These are phyloP conservation scores for Hygrophorus russula DNA, from an alignment of 768 basidiomycete genomes.

Conservation along the genomic window DNA sequence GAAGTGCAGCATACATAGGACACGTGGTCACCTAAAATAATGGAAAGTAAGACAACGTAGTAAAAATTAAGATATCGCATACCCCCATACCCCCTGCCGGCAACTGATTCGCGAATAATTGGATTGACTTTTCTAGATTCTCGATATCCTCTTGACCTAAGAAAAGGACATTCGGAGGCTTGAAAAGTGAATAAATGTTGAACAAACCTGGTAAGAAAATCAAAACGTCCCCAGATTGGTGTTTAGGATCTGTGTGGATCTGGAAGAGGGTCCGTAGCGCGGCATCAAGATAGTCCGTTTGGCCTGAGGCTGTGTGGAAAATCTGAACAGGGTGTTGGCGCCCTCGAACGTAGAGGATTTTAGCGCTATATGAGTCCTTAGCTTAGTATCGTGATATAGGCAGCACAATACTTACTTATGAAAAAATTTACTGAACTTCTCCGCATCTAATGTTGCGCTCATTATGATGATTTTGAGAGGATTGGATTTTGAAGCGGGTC, in stretches of 20 bases:
- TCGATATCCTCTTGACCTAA: slow-evolving; percentile 98
- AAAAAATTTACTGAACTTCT: slow-evolving; percentile 87
- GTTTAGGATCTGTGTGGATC: slow-evolving; percentile 56
- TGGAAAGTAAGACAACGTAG: slow-evolving; percentile 4
- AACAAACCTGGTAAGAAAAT: slow-evolving; percentile 79
- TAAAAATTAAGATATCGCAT: slow-evolving; percentile 7
- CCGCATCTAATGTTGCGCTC: slow-evolving; percentile 95
- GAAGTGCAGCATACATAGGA: slow-evolving; percentile 82
- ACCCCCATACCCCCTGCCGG: slow-evolving; percentile 48
- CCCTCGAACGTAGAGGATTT: slow-evolving; percentile 84
- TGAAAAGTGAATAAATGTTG: background rate
- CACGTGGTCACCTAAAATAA: slow-evolving; percentile 52
- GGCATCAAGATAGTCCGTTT: slow-evolving; percentile 79
- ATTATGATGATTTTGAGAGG: slow-evolving; percentile 91
- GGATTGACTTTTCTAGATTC: slow-evolving; percentile 65
- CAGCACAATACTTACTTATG: slow-evolving; percentile 43
- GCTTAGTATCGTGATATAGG: slow-evolving; percentile 1
- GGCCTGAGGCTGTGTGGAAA: slow-evolving; percentile 63
- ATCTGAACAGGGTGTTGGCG: slow-evolving; percentile 87
- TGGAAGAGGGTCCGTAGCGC: slow-evolving; percentile 92
- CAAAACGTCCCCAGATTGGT: slow-evolving; percentile 77
- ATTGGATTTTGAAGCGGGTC: slow-evolving; percentile 21
- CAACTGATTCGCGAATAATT: slow-evolving; percentile 55
- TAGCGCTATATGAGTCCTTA: slow-evolving; percentile 44
- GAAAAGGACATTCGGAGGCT: background rate